A percentile compares a stretch with the other conserved stretches of the same genome.
phyloP scores from a whole-genome alignment of 306 rosid genomes.

The Fagus sylvatica region DNA sequence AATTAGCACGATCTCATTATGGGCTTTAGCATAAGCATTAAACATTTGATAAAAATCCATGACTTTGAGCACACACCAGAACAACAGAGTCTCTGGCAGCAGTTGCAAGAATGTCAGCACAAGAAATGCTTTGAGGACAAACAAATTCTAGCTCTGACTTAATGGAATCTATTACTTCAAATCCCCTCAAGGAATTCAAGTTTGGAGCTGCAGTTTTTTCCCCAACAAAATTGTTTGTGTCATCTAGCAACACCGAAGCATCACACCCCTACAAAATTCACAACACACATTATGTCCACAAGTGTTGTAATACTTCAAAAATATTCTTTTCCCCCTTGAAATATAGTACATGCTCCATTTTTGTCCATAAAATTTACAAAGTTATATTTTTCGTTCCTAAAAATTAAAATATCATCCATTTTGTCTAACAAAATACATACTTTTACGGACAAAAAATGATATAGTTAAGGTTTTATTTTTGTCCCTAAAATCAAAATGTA shows the following conservation, averaged over 20 bases:
- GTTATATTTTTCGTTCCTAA: no score
- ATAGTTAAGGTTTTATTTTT: no score
- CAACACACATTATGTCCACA: neutral
- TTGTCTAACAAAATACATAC: no score
- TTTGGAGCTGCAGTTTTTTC: constrained; percentile 90
- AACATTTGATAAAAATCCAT: neutral
- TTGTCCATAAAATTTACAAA: no score
- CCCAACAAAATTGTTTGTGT: constrained; percentile 53
- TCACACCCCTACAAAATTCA: constrained; percentile 68
- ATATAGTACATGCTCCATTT: no score
- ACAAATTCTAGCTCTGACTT: constrained; percentile 66
- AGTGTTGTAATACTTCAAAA: neutral
- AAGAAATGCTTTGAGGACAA: constrained; percentile 79
- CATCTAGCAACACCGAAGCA: constrained; percentile 84
- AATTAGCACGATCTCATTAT: neutral
- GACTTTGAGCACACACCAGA: constrained; percentile 46
- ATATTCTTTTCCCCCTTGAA: no score
- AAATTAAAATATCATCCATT: no score
- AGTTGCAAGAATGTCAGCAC: constrained; percentile 81
- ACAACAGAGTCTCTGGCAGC: constrained; percentile 82
- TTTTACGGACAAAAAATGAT: no score
- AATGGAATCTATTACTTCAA: constrained; percentile 72
- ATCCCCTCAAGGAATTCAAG: constrained; percentile 77
- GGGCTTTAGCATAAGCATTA: neutral
- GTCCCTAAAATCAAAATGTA: no score